Percentiles rank a stretch among this genome's conserved stretches.
Conservation (phyloP, 495 filamentous ascomycete genomes). For the Daldinia bambusicola region DNA sequence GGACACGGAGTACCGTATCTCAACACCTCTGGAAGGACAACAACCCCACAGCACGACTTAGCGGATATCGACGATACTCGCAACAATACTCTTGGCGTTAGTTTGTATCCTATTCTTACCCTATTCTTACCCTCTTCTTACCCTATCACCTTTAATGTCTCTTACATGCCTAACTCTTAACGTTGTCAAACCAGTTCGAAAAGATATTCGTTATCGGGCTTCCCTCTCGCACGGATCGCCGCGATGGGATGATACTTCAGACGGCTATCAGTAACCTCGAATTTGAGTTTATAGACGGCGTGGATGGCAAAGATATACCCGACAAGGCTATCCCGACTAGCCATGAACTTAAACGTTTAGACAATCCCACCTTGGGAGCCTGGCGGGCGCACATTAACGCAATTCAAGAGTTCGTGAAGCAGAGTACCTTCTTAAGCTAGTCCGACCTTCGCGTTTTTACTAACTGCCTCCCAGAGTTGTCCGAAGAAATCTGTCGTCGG, state of each 20-base stretch:
- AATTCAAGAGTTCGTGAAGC: slow-evolving; percentile 41
- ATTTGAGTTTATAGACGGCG: slow-evolving; percentile 62
- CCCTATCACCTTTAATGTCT: background rate
- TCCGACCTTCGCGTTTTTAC: slow-evolving; percentile 9
- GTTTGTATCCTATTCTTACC: slow-evolving; percentile 9
- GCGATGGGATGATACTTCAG: slow-evolving; percentile 63
- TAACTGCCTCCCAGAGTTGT: slow-evolving; percentile 51
- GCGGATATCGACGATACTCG: slow-evolving; percentile 26
- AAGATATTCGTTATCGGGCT: slow-evolving; percentile 65
- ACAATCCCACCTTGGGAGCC: slow-evolving; percentile 32
- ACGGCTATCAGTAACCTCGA: slow-evolving; percentile 59
- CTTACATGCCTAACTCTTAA: background rate
- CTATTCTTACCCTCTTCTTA: too few relatives aligned
- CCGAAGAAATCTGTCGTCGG: slow-evolving; percentile 56
- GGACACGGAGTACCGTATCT: slow-evolving; percentile 12
- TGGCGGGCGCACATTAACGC: slow-evolving; percentile 49
- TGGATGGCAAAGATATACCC: slow-evolving; percentile 49
- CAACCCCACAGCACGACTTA: background rate
- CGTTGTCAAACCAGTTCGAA: slow-evolving; percentile 56
- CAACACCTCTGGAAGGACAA: background rate
- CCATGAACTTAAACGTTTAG: slow-evolving; percentile 17
- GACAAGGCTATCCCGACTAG: slow-evolving; percentile 53
- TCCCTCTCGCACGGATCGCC: slow-evolving; percentile 63
- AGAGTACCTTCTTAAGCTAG: background rate
- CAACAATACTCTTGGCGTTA: slow-evolving; percentile 42